Evolutionary conservation across 2,329 filamentous ascomycete genomes (phyloP).

Genomic region (Fusarium denticulatum): DNA sequence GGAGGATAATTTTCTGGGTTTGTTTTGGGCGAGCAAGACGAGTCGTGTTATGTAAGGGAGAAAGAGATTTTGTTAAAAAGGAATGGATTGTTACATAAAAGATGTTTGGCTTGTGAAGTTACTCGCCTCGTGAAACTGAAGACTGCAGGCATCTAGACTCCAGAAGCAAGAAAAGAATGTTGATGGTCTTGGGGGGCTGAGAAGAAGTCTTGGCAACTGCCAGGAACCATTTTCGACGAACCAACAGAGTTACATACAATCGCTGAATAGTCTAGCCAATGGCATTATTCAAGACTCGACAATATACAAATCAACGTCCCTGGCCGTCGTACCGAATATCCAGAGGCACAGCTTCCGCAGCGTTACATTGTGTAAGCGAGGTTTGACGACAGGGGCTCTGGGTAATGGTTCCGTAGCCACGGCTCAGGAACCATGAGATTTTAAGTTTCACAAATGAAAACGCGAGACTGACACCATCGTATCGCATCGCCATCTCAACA

Average conservation of each 20-base stretch:
- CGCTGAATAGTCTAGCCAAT: too few relatives aligned
- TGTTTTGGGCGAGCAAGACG: neutral
- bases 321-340: neutral
- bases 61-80: neutral
- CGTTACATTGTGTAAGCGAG: neutral
- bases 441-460: neutral
- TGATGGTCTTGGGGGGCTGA: neutral
- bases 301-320: neutral
- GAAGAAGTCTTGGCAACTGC: neutral
- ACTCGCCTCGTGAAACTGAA: neutral
- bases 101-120: neutral
- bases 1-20: neutral
- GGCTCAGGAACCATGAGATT: constrained; percentile 5
- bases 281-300: neutral
- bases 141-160: neutral
- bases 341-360: neutral
- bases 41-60: neutral
- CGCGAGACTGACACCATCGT: neutral
- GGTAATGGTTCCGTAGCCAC: neutral
- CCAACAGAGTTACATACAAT: too few relatives aligned
- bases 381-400: neutral
- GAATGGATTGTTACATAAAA: neutral
- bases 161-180: neutral
- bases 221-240: neutral
- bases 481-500: neutral